A percentile compares a stretch with the other conserved stretches of the same genome.
Evolutionary conservation across 2,329 filamentous ascomycete species (phyloP).

Genomic region (Hortaea sp.): DNA sequence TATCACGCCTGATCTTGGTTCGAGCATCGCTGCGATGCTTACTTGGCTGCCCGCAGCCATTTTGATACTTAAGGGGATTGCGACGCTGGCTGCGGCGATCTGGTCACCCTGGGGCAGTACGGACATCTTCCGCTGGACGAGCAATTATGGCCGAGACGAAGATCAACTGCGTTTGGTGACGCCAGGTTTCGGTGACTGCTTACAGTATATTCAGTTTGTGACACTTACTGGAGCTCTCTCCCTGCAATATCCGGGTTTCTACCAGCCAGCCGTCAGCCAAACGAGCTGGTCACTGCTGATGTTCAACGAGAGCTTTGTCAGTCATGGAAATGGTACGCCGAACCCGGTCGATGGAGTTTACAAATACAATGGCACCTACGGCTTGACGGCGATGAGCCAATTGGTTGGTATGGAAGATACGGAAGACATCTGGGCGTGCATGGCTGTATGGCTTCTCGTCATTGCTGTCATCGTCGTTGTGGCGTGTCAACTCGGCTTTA

Average conservation of each 20-base stretch:
- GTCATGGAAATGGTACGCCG: slow-evolving; percentile 52
- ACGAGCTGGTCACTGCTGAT: slow-evolving; percentile 80
- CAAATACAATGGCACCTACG: slow-evolving; percentile 64
- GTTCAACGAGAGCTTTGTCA: slow-evolving; percentile 86
- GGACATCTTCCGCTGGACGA: slow-evolving; percentile 92
- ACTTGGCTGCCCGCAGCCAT: slow-evolving; percentile 69
- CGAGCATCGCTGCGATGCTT: slow-evolving; percentile 55
- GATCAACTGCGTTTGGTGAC: slow-evolving; percentile 87
- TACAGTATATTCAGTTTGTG: slow-evolving; percentile 94
- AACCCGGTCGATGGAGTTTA: slow-evolving; percentile 81
- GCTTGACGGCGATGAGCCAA: slow-evolving; percentile 68
- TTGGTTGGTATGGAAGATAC: slow-evolving; percentile 68
- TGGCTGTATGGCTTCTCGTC: slow-evolving; percentile 81
- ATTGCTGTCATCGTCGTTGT: slow-evolving; percentile 60
- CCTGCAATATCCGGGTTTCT: slow-evolving; percentile 85
- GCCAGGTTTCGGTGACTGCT: slow-evolving; percentile 88
- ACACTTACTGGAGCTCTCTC: slow-evolving; percentile 79
- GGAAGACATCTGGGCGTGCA: slow-evolving; percentile 83
- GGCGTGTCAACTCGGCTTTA: slow-evolving; percentile 67
- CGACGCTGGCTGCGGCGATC: slow-evolving; percentile 74
- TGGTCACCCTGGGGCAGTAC: slow-evolving; percentile 90
- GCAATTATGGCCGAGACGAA: slow-evolving; percentile 89
- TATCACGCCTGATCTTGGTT: slow-evolving; percentile 73
- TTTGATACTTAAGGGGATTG: slow-evolving; percentile 67
- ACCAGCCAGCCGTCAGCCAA: slow-evolving; percentile 82